A percentile compares a stretch with the other conserved stretches of the same genome.
Evolutionary conservation across 495 filamentous ascomycete genomes (phyloP).

Genomic region (Parathielavia hyrcaniae): DNA sequence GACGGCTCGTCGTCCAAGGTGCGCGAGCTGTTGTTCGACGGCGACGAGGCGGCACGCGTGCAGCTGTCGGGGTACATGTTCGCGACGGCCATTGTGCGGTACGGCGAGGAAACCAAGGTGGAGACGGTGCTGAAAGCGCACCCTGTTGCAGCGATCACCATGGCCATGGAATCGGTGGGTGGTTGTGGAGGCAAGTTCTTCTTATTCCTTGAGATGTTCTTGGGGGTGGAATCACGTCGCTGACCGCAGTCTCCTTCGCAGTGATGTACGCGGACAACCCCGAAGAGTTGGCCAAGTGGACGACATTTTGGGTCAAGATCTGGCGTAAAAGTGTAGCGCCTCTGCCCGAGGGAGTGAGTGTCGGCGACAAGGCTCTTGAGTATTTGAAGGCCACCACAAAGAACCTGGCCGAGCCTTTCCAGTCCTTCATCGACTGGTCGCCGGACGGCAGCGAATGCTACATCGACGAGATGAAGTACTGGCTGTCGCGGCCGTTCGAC

Average conservation of each 20-base stretch:
- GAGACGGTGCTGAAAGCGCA: conserved; percentile 24
- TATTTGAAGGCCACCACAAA: conserved; percentile 37
- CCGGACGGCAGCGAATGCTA: conserved; percentile 34
- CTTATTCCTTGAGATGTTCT: not conserved
- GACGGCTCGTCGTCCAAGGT: conserved; percentile 44
- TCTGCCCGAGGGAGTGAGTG: conserved; percentile 11
- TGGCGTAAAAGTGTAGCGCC: conserved; percentile 26
- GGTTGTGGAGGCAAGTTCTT: conserved; percentile 17
- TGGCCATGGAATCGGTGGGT: conserved; percentile 22
- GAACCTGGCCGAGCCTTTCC: conserved; percentile 36
- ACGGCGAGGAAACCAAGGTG: conserved; percentile 33
- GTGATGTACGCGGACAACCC: conserved; percentile 26
- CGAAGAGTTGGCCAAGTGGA: conserved; percentile 35
- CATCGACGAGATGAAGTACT: conserved; percentile 35
- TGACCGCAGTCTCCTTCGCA: not conserved
- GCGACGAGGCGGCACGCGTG: conserved; percentile 26
- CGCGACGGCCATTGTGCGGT: conserved; percentile 25
- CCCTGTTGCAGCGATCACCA: conserved; percentile 28
- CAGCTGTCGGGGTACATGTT: conserved; percentile 30
- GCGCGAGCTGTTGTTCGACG: conserved; percentile 35
- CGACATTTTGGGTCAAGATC: conserved; percentile 33
- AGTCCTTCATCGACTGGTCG: conserved; percentile 38
- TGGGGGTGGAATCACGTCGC: not conserved
- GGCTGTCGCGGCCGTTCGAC: conserved; percentile 40
- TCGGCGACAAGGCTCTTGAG: conserved; percentile 30